phyloP scores from a whole-genome alignment of 257 asterid species.

The Nyctanthes arbortristis region DNA sequence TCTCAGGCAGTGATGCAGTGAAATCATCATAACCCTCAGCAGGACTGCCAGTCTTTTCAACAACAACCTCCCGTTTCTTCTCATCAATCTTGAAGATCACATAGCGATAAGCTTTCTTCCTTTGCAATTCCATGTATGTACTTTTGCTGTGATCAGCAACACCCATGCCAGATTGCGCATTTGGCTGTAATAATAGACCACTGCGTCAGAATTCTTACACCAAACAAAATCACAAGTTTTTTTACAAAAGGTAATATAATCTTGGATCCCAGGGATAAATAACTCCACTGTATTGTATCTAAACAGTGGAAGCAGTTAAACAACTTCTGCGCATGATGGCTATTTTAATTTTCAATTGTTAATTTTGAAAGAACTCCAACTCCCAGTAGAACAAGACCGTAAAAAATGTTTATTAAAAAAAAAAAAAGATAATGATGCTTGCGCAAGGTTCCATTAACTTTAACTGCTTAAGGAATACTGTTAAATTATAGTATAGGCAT shows the following conservation, averaged over 20 bases:
- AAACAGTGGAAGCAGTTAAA: neutral
- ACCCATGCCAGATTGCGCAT: neutral
- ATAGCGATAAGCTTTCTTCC: conserved; percentile 7
- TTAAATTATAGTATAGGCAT: too few species aligned
- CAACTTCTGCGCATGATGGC: neutral
- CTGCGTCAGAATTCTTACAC: neutral
- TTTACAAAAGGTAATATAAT: neutral
- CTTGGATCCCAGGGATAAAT: neutral
- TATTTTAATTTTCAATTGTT: too few species aligned
- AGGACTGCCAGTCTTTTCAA: conserved; percentile 11
- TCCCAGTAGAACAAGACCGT: neutral
- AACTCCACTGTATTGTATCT: neutral
- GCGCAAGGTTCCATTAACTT: neutral
- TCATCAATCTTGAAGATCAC: conserved; percentile 4
- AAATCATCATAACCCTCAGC: conserved; percentile 13
- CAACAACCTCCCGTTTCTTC: conserved; percentile 5
- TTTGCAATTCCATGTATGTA: conserved; percentile 12
- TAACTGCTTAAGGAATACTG: too few species aligned
- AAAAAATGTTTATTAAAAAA: too few species aligned
- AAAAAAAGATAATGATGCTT: neutral
- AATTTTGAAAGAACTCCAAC: too few species aligned
- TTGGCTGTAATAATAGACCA: neutral
- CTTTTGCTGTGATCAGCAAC: conserved; percentile 13
- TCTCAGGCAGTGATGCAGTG: conserved; percentile 11
- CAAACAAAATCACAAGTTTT: neutral